Evolutionary conservation across 306 rosid species (phyloP).

Genomic region (Crotalaria pallida): DNA sequence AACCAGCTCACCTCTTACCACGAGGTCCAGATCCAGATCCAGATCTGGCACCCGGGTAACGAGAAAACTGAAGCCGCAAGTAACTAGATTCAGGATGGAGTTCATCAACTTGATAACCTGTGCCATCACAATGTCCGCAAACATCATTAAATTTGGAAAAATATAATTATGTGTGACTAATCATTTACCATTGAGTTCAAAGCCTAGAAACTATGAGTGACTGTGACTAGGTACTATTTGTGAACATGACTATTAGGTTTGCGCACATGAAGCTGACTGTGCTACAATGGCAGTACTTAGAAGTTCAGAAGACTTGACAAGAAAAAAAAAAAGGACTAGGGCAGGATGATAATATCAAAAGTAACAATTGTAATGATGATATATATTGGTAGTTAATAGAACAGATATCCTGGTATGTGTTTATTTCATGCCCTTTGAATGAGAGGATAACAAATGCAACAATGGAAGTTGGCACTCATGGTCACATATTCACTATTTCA

Average conservation of each 20-base stretch:
- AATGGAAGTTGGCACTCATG: slow-evolving; percentile 8
- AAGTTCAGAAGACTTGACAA: not conserved
- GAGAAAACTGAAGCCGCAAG: slow-evolving; percentile 78
- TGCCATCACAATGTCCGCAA: slow-evolving; percentile 30
- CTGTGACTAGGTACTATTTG: not conserved
- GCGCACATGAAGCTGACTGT: not conserved
- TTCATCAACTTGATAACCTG: slow-evolving; percentile 82
- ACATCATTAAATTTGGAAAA: not conserved
- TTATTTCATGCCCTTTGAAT: not conserved
- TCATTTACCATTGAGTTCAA: not conserved
- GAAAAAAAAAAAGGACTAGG: too few relatives aligned
- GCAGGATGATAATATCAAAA: not conserved
- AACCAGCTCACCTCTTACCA: slow-evolving; percentile 57
- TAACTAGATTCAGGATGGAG: slow-evolving; percentile 54
- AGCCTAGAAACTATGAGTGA: not conserved
- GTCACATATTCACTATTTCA: not conserved
- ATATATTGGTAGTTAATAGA: not conserved
- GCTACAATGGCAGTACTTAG: not conserved
- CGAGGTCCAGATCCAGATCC: slow-evolving; percentile 58
- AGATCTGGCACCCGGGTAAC: slow-evolving; percentile 74
- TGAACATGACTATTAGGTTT: not conserved
- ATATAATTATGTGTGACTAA: not conserved
- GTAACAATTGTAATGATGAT: not conserved
- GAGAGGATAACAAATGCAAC: not conserved
- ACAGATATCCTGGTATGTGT: not conserved